Evolutionary conservation across 495 filamentous ascomycete genomes (phyloP).

Genomic region (Hyaloscypha finlandica): DNA sequence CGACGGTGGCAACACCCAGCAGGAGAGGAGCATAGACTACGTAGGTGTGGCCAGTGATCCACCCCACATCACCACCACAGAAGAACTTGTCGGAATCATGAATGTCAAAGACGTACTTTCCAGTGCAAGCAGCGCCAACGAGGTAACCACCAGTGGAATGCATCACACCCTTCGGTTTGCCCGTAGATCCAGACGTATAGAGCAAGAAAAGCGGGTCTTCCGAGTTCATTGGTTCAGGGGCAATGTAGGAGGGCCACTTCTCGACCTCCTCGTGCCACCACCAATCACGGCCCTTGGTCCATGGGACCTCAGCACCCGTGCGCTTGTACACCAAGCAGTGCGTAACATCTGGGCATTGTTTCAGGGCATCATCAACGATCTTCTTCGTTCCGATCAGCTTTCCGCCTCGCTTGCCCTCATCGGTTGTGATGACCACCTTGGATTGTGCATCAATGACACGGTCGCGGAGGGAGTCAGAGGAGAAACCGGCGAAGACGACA

Average conservation of each 20-base stretch:
- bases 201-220: slow-evolving; percentile 98
- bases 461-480: slow-evolving; percentile 93
- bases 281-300: slow-evolving; percentile 83
- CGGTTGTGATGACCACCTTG: slow-evolving; percentile 92
- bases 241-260: slow-evolving; percentile 89
- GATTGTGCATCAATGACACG: slow-evolving; percentile 89
- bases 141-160: slow-evolving; percentile 96
- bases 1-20: slow-evolving; percentile 89
- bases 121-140: slow-evolving; percentile 86
- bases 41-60: slow-evolving; percentile 99
- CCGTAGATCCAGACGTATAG: slow-evolving; percentile 97
- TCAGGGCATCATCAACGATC: slow-evolving; percentile 97
- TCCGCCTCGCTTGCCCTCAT: slow-evolving; percentile 96
- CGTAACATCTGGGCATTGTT: slow-evolving; percentile 90
- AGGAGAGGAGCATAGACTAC: slow-evolving; percentile 96
- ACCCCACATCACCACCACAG: slow-evolving; percentile 97
- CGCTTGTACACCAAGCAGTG: slow-evolving; percentile 92
- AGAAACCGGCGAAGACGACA: slow-evolving; percentile 98
- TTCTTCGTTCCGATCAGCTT: slow-evolving; percentile 99
- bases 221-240: slow-evolving; percentile 83
- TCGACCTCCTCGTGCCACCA: slow-evolving; percentile 99
- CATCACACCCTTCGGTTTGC: slow-evolving; percentile 99
- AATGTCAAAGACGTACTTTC: slow-evolving; percentile 99
- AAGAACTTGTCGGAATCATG: slow-evolving; percentile 92
- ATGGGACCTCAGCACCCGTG: slow-evolving; percentile 89